phyloP scores from a whole-genome alignment of 2,329 filamentous ascomycete genomes.

The Fusarium lyarnte region DNA sequence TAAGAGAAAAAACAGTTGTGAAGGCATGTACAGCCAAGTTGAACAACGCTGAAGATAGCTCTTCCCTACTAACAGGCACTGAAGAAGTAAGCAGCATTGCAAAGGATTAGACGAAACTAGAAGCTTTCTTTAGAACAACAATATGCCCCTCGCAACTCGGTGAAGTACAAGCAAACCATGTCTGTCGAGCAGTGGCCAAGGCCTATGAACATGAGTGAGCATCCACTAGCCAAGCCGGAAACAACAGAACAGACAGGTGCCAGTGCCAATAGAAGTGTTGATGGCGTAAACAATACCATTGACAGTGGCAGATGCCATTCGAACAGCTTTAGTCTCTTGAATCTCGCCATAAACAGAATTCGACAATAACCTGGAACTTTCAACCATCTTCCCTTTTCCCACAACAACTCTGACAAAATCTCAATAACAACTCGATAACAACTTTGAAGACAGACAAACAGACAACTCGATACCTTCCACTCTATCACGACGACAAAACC shows the following conservation, averaged over 20 bases:
- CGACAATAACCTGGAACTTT: background rate
- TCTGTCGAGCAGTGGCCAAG: background rate
- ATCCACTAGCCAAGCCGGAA: background rate
- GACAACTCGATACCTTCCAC: background rate
- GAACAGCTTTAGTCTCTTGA: background rate
- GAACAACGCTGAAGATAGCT: background rate
- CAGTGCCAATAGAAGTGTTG: background rate
- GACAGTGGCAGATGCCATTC: background rate
- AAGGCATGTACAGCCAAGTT: background rate
- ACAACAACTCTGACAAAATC: background rate
- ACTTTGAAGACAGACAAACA: rapidly evolving
- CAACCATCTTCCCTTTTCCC: background rate
- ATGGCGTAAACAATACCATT: rapidly evolving
- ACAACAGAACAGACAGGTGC: background rate
- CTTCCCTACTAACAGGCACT: background rate
- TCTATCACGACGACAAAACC: background rate
- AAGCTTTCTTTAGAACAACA: background rate
- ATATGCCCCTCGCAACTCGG: background rate
- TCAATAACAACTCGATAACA: background rate
- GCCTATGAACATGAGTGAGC: background rate
- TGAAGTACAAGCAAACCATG: rapidly evolving
- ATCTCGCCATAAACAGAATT: background rate
- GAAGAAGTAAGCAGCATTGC: background rate
- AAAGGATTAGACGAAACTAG: rapidly evolving
- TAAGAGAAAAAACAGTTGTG: rapidly evolving